These are phyloP conservation scores for Aspergillus caelatus DNA, from an alignment of 2,329 filamentous ascomycete species.

Conservation along the genomic window DNA sequence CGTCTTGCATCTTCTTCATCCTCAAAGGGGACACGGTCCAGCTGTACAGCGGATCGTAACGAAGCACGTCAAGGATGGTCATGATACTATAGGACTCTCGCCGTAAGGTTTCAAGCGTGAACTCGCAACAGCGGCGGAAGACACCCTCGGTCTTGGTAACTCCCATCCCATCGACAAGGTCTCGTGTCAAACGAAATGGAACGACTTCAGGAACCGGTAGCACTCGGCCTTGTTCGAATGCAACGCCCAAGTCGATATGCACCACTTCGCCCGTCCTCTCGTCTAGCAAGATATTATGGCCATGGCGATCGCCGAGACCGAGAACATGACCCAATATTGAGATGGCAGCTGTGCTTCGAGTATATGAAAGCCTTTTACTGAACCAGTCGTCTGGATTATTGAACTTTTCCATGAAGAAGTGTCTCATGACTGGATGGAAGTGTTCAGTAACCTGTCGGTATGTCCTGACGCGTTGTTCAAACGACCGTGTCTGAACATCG, in stretches of 20 bases:
- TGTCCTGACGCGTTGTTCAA: slow-evolving; percentile 70
- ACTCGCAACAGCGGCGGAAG: slow-evolving; percentile 97
- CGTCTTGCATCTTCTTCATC: slow-evolving; percentile 67
- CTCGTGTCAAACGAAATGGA: slow-evolving; percentile 89
- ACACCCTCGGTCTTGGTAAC: slow-evolving; percentile 93
- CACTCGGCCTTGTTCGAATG: slow-evolving; percentile 95
- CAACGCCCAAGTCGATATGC: slow-evolving; percentile 95
- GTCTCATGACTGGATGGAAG: slow-evolving; percentile 91
- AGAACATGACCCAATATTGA: slow-evolving; percentile 93
- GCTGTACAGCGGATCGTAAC: slow-evolving; percentile 96
- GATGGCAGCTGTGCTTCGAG: slow-evolving; percentile 88
- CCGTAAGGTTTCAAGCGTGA: slow-evolving; percentile 91
- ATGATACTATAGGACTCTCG: slow-evolving; percentile 97
- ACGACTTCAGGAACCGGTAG: slow-evolving; percentile 93
- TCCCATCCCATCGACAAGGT: slow-evolving; percentile 96
- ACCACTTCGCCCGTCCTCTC: slow-evolving; percentile 88
- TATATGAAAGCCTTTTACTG: slow-evolving; percentile 82
- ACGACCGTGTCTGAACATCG: slow-evolving; percentile 68
- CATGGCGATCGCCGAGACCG: slow-evolving; percentile 90
- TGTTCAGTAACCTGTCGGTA: slow-evolving; percentile 78
- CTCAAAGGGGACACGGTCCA: slow-evolving; percentile 83
- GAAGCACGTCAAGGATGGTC: slow-evolving; percentile 94
- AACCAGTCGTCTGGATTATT: slow-evolving; percentile 97
- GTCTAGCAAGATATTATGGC: slow-evolving; percentile 95
- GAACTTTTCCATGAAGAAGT: slow-evolving; percentile 97